Base-by-base conservation (phyloP, 768 basidiomycete species). In the Xerocomus potaroensis region DNA sequence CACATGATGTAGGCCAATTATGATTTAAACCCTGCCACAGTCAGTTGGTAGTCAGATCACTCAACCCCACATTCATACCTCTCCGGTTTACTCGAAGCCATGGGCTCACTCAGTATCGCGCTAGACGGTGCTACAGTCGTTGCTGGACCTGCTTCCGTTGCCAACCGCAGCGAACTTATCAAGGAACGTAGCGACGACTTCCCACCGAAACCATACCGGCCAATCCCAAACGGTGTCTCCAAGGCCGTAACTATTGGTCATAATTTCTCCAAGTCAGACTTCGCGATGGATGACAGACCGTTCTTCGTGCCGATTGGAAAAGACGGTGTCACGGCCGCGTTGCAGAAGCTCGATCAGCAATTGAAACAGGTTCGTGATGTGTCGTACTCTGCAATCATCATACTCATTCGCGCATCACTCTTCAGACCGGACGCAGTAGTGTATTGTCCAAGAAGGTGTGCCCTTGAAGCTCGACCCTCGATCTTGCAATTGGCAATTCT, bases 231-330 rank as follows among this genome's bases (percentile, higher is more conserved):
- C 34, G 53, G 23, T 6, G 11, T 47, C 38, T 22, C 55, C 41
- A 55, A 58, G 44, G 23, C 42, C 41, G 49, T 32, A 40, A 5
- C 50, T 50, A 37, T 49, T 29, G 60, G 40, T 29, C 64, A 65
- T 43, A 68, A 72, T 33, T 80, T 82, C 53, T 61, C 73, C 47
- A 73, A 65, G 16, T 65, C 68, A 27, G 79, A 84, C 41, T 77
- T 78, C 51, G 65, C 67, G 22, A 53, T 79, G 6, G 73, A 78
- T 47, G 77, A 82, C 23, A 68, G 83, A 34, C 81, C 83, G 0
- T 90, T 87, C 71, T 84, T 88, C 54, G 73, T 91, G 38, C 74
- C 69, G 3, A 86, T 91, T 46, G 75, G 72, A 14, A 80, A 77
- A 57, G 74, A 74, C n/a, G 86, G 87, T 35, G 59, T 90, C 24